Conservation (phyloP, 352 stramenopile species). For the Thalassiosira mediterranea region DNA sequence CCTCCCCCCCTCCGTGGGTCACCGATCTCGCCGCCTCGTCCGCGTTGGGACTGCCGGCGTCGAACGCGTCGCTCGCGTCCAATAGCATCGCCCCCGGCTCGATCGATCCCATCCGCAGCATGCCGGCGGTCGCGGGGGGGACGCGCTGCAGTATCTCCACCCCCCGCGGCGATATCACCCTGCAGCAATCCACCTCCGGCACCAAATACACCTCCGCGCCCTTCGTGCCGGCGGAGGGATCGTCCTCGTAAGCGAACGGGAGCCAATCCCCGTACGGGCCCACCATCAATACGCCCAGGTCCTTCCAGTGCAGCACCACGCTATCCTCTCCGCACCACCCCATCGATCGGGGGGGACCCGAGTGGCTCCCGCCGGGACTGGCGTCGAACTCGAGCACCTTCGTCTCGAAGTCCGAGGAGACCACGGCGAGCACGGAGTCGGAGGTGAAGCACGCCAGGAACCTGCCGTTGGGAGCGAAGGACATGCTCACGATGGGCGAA, state of each 20-base stretch:
- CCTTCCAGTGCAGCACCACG: conserved; percentile 81
- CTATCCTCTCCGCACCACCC: conserved; percentile 84
- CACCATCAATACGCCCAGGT: conserved; percentile 79
- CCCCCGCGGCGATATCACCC: conserved; percentile 67
- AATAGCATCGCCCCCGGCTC: conserved; percentile 78
- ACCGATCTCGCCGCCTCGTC: conserved; percentile 74
- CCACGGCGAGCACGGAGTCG: conserved; percentile 91
- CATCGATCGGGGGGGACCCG: conserved; percentile 75
- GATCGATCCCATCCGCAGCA: conserved; percentile 81
- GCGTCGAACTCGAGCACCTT: conserved; percentile 88
- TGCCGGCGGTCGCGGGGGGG: conserved; percentile 68
- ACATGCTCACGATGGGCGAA: conserved; percentile 91
- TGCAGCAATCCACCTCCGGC: conserved; percentile 81
- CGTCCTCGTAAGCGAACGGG: conserved; percentile 70
- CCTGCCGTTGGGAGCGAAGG: conserved; percentile 92
- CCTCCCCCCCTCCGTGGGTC: conserved; percentile 39
- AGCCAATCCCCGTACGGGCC: conserved; percentile 84
- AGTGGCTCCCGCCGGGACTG: conserved; percentile 69
- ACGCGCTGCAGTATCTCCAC: conserved; percentile 82
- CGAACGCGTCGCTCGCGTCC: conserved; percentile 82
- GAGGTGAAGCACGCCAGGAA: conserved; percentile 96
- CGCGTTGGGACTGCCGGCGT: conserved; percentile 61
- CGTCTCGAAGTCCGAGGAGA: conserved; percentile 95
- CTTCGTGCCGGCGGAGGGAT: conserved; percentile 11
- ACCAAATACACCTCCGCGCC: conserved; percentile 67